Conservation (phyloP, 163 green algal species). For the Chloromonas sp. region DNA sequence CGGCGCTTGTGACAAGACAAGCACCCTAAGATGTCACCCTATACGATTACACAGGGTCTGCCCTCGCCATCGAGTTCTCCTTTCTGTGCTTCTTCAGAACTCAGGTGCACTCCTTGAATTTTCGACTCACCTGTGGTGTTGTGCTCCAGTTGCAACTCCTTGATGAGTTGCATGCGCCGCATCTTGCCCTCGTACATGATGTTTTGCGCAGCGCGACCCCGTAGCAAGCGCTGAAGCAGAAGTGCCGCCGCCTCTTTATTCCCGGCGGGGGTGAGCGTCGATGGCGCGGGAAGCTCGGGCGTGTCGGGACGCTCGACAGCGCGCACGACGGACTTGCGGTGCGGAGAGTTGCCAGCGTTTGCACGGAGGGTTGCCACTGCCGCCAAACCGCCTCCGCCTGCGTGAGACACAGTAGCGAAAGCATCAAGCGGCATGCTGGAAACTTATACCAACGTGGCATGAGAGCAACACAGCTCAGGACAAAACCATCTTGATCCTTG, state of each 20-base stretch:
- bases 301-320: conserved; percentile 22
- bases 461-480: too few species aligned
- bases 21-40: too few species aligned
- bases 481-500: too few species aligned
- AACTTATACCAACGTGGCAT: too few species aligned
- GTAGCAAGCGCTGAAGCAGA: conserved; percentile 72
- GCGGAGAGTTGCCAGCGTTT: neutral
- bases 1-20: too few species aligned
- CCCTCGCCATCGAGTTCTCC: too few species aligned
- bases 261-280: conserved; percentile 10
- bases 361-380: neutral
- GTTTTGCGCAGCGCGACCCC: conserved; percentile 69
- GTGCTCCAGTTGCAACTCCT: conserved; percentile 39
- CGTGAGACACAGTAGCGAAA: too few species aligned
- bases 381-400: neutral
- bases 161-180: conserved; percentile 51
- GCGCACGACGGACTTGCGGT: neutral
- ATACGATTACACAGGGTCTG: too few species aligned
- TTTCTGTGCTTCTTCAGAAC: too few species aligned
- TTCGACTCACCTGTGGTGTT: conserved; percentile 5
- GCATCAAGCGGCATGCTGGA: too few species aligned
- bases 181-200: conserved; percentile 59
- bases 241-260: conserved; percentile 39
- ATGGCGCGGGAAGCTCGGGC: conserved; percentile 33
- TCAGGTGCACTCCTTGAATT: too few species aligned